Percentiles rank a stretch among this genome's conserved stretches.
phyloP scores from a whole-genome alignment of 2,329 filamentous ascomycete species.

The Cryphonectria naterciae region DNA sequence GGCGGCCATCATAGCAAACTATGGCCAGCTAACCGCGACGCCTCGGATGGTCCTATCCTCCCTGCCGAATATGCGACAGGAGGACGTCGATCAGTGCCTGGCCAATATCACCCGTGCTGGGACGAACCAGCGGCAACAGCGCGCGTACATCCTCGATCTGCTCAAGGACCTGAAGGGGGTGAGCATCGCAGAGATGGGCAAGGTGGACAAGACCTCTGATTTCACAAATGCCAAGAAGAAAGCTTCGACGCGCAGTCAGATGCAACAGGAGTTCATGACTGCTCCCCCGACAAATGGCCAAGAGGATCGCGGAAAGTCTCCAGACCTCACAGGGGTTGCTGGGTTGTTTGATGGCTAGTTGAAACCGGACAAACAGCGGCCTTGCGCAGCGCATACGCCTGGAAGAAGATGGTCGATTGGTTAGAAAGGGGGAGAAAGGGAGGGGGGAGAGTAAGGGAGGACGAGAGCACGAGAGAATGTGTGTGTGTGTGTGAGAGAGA shows the following conservation, averaged over 20 bases:
- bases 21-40: slow-evolving; percentile 69
- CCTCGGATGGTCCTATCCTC: slow-evolving; percentile 77
- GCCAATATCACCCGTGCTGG: slow-evolving; percentile 61
- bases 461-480: no score
- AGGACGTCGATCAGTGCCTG: slow-evolving; percentile 68
- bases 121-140: slow-evolving; percentile 73
- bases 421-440: not conserved
- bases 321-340: slow-evolving; percentile 60
- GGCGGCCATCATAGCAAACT: slow-evolving; percentile 79
- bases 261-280: slow-evolving; percentile 70
- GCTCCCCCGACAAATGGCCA: slow-evolving; percentile 44
- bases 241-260: slow-evolving; percentile 50
- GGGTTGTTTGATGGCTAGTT: slow-evolving; percentile 48
- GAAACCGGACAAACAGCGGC: not conserved
- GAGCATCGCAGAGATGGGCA: slow-evolving; percentile 91
- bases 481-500: no score
- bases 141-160: slow-evolving; percentile 80
- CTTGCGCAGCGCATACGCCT: not conserved
- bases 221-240: slow-evolving; percentile 26
- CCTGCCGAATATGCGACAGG: slow-evolving; percentile 74
- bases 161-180: slow-evolving; percentile 86
- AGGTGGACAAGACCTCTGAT: slow-evolving; percentile 64
- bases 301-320: slow-evolving; percentile 38
- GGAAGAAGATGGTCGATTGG: not conserved
- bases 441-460: no score